Percentiles rank a stretch among this genome's conserved stretches.
phyloP scores from a whole-genome alignment of 148 eudicot species.

The Chenopodium berlandieri region DNA sequence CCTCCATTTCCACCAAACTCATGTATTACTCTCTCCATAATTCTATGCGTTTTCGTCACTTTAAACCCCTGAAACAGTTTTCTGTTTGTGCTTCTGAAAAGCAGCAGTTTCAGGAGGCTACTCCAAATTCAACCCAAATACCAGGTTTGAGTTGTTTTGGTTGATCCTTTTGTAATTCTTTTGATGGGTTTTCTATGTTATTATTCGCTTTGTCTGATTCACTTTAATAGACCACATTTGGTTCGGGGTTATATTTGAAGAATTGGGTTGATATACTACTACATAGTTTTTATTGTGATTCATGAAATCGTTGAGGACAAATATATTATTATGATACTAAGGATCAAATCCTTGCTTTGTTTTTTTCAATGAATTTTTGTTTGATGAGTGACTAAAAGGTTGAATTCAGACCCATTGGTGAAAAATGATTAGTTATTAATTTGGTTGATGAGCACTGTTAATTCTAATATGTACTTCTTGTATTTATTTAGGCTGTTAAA shows the following conservation, averaged over 20 bases:
- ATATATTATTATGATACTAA: too few relatives aligned
- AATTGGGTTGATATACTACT: too few relatives aligned
- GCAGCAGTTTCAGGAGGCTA: not conserved
- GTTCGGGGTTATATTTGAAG: too few relatives aligned
- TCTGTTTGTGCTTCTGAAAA: constrained; percentile 18
- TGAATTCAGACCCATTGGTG: not conserved
- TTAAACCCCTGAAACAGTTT: constrained; percentile 13
- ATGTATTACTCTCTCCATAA: not conserved
- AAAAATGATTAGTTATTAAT: too few relatives aligned
- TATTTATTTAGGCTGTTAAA: not conserved
- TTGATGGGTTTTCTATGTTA: too few relatives aligned
- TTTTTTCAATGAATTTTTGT: too few relatives aligned
- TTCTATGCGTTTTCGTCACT: not conserved
- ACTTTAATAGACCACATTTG: too few relatives aligned
- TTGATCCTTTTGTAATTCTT: not conserved
- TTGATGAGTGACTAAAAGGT: too few relatives aligned
- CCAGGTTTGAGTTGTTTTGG: constrained; percentile 18
- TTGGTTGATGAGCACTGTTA: constrained; percentile 2
- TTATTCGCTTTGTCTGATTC: not conserved
- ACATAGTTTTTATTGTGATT: too few relatives aligned
- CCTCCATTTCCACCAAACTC: constrained; percentile 6
- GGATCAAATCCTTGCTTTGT: too few relatives aligned
- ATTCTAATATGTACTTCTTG: not conserved
- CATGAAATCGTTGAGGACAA: too few relatives aligned
- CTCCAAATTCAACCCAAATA: not conserved